phyloP scores from a whole-genome alignment of 495 filamentous ascomycete genomes.

The Aspergillus conjunctus region DNA sequence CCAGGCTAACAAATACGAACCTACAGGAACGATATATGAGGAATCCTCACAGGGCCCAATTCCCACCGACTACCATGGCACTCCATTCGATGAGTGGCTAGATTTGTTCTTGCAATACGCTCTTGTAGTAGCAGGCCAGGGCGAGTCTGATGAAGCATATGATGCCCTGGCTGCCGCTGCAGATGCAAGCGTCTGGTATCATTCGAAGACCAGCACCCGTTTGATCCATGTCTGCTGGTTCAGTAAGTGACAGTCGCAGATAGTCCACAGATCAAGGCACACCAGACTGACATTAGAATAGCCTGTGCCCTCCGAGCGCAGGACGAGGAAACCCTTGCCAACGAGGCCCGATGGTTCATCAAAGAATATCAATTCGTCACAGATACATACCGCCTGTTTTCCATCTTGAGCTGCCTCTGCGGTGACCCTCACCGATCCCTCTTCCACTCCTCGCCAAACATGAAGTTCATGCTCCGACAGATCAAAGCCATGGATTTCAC shows the following conservation, averaged over 20 bases:
- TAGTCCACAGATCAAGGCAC: not conserved
- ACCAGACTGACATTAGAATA: constrained; percentile 31
- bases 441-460: constrained; percentile 62
- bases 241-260: constrained; percentile 46
- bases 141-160: constrained; percentile 67
- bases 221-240: constrained; percentile 81
- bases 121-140: constrained; percentile 64
- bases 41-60: constrained; percentile 39
- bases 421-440: constrained; percentile 47
- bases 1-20: constrained; percentile 16
- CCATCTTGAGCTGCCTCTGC: constrained; percentile 66
- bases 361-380: constrained; percentile 80
- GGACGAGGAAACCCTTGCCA: constrained; percentile 73
- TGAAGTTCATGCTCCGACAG: constrained; percentile 87
- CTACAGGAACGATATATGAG: constrained; percentile 27
- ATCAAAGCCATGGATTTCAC: constrained; percentile 86
- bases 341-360: constrained; percentile 78
- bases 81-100: constrained; percentile 80
- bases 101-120: constrained; percentile 90
- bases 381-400: constrained; percentile 81
- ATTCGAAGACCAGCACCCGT: constrained; percentile 64
- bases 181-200: constrained; percentile 77
- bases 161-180: constrained; percentile 71
- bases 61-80: constrained; percentile 71
- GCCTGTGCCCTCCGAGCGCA: constrained; percentile 79